Base-by-base conservation (phyloP, 345 rosid genomes). In the Eucalyptus marginata region DNA sequence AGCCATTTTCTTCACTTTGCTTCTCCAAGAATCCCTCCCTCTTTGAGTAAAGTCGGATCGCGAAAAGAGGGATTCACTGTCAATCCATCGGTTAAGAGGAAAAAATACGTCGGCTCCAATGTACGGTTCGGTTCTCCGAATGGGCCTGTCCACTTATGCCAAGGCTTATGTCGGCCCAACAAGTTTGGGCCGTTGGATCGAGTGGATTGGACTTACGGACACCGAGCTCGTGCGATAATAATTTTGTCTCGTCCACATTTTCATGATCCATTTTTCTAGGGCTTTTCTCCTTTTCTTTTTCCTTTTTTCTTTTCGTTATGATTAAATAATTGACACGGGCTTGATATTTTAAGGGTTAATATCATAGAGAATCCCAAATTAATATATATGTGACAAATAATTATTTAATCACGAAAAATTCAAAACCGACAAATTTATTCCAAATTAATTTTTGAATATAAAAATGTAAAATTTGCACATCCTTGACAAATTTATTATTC, bases 401-500 rank as follows among this genome's bases (percentile, higher is more conserved):
- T 18, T 3, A 3, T 49, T 18, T 52, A 52, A 52, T 3, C 1
- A 52, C 8, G 17, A 18, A 52, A 52, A 52, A 52, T 0, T 7
- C 2, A 2, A 7, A 51, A 51, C 4, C 2, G 7, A 40, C 0
- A 51, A 51, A 7, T 52, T 52, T 52, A 52, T 52, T 0, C 1
- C 1, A 17, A 52, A 52, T 0, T 52, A 52, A 17, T 52, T 52
- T 51, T 52, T 17, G 1, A 52, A 3, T 7, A 52, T 51, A 51
- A 17, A 51, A 51, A 51, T 7, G 0, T 3, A 3, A 17, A 51
- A 51, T 51, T 3, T 6, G 0, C 0, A 51, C 1, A 51, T 51
- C 0, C 0, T 0, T 52, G 7, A 52, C 0, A 7, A 0, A 52
- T 52, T 52, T 52, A 51, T 1, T 7, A 18, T 52, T 52, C 2